phyloP scores from a whole-genome alignment of 352 stramenopile species.

The Thalassiosira ordinaria region DNA sequence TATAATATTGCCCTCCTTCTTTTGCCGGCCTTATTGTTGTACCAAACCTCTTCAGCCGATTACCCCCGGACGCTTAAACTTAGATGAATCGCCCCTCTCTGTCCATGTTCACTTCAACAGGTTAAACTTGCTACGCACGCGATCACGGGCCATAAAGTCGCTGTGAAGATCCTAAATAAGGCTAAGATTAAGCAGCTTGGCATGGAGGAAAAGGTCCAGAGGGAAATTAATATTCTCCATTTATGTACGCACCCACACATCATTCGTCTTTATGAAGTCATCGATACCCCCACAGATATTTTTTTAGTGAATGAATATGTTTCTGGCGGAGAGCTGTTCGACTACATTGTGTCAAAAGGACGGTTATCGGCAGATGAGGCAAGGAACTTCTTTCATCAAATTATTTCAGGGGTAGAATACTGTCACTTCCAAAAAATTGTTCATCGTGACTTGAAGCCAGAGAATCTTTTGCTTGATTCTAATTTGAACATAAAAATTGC shows the following conservation, averaged over 20 bases:
- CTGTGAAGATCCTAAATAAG: slow-evolving; percentile 99
- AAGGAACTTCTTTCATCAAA: slow-evolving; percentile 98
- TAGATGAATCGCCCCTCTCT: not conserved
- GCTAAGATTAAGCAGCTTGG: slow-evolving; percentile 98
- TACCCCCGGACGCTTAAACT: no score
- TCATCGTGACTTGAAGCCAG: no score
- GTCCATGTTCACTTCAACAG: slow-evolving; percentile 27
- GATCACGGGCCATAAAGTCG: slow-evolving; percentile 98
- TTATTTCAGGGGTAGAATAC: slow-evolving; percentile 98
- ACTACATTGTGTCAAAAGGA: slow-evolving; percentile 98
- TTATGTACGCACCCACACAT: slow-evolving; percentile 99
- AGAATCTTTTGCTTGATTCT: slow-evolving; percentile 97
- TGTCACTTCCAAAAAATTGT: slow-evolving; percentile 99
- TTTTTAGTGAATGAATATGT: slow-evolving; percentile 95
- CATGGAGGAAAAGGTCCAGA: slow-evolving; percentile 99
- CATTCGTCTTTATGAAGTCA: slow-evolving; percentile 98
- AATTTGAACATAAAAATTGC: slow-evolving; percentile 99
- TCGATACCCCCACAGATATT: slow-evolving; percentile 98
- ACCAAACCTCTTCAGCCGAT: no score
- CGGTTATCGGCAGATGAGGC: slow-evolving; percentile 96
- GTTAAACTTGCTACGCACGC: slow-evolving; percentile 96
- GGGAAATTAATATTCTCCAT: slow-evolving; percentile 99
- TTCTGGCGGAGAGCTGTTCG: slow-evolving; percentile 93
- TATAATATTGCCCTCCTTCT: no score
- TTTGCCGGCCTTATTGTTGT: no score